These are phyloP conservation scores for Triadica sebifera DNA, from an alignment of 345 rosid species.

Conservation along the genomic window DNA sequence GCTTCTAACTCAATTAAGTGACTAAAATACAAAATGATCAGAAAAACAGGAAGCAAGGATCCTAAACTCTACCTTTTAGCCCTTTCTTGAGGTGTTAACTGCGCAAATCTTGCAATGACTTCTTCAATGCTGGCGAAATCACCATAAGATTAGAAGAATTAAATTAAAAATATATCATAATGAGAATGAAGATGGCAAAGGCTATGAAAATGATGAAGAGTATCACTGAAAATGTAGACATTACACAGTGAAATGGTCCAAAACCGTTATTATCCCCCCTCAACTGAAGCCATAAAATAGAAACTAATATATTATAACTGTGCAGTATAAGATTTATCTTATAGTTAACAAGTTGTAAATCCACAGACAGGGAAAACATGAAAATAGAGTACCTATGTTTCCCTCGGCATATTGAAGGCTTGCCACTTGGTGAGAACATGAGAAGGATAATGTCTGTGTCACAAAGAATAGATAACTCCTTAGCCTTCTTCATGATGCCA, in stretches of 20 bases:
- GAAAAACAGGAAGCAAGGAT: neutral
- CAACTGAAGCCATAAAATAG: neutral
- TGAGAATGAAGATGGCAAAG: neutral
- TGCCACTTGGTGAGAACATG: conserved; percentile 76
- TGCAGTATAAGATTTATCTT: neutral
- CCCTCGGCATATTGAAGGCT: conserved; percentile 58
- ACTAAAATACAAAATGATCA: neutral
- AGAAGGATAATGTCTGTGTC: conserved; percentile 68
- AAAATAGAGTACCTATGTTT: conserved; percentile 43
- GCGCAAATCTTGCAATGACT: conserved; percentile 28
- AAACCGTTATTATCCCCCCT: neutral
- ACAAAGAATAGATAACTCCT: conserved; percentile 66
- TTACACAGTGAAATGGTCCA: neutral
- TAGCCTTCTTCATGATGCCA: conserved; percentile 79
- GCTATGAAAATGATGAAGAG: neutral
- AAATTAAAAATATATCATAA: neutral
- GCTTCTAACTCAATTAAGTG: neutral
- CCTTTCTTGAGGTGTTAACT: conserved; percentile 34
- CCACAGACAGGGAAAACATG: neutral
- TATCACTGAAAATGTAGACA: neutral
- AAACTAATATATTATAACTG: neutral
- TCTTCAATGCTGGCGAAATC: conserved; percentile 24
- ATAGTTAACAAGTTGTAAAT: neutral
- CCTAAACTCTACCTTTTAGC: conserved; percentile 22
- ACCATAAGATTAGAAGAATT: neutral